A percentile compares a stretch with the other conserved stretches of the same genome.
These are phyloP conservation scores for Polyporus tsugae DNA, from an alignment of 1,284 basidiomycete genomes.

Conservation along the genomic window DNA sequence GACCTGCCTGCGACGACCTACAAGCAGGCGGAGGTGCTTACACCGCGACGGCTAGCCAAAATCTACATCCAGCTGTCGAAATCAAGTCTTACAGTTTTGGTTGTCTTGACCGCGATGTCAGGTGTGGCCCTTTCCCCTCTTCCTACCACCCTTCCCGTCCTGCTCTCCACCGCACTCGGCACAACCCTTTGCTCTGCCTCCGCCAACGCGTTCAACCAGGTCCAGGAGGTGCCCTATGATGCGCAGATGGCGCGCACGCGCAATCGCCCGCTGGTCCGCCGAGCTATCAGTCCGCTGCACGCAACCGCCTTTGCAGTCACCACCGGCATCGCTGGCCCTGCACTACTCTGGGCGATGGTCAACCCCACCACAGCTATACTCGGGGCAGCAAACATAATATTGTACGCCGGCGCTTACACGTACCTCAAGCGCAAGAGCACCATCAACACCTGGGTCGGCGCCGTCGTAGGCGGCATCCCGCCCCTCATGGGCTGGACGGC, in stretches of 20 bases:
- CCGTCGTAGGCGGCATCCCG: slow-evolving; percentile 92
- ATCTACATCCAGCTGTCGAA: slow-evolving; percentile 91
- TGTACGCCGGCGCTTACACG: slow-evolving; percentile 95
- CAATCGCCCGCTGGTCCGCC: slow-evolving; percentile 87
- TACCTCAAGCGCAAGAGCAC: slow-evolving; percentile 91
- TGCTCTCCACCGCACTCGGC: slow-evolving; percentile 89
- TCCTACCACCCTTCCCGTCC: slow-evolving; percentile 81
- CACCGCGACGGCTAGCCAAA: slow-evolving; percentile 63
- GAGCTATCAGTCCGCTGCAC: slow-evolving; percentile 85
- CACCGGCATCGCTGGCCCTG: slow-evolving; percentile 83
- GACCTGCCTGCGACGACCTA: slow-evolving; percentile 32
- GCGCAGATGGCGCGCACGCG: slow-evolving; percentile 97
- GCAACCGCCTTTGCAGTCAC: slow-evolving; percentile 81
- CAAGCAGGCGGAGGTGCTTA: slow-evolving; percentile 48
- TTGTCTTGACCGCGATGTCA: slow-evolving; percentile 92
- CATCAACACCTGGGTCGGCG: slow-evolving; percentile 96
- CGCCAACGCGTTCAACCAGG: slow-evolving; percentile 95
- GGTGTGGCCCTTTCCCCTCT: slow-evolving; percentile 94
- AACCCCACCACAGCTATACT: slow-evolving; percentile 90
- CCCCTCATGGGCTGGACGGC: slow-evolving; percentile 99
- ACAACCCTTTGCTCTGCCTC: slow-evolving; percentile 93
- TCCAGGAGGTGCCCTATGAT: slow-evolving; percentile 95
- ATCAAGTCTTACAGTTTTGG: slow-evolving; percentile 86
- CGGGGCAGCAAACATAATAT: slow-evolving; percentile 85
- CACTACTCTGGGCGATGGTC: slow-evolving; percentile 84